These are phyloP conservation scores for Meripilus lineatus DNA, from an alignment of 1,284 basidiomycete genomes.

Conservation along the genomic window DNA sequence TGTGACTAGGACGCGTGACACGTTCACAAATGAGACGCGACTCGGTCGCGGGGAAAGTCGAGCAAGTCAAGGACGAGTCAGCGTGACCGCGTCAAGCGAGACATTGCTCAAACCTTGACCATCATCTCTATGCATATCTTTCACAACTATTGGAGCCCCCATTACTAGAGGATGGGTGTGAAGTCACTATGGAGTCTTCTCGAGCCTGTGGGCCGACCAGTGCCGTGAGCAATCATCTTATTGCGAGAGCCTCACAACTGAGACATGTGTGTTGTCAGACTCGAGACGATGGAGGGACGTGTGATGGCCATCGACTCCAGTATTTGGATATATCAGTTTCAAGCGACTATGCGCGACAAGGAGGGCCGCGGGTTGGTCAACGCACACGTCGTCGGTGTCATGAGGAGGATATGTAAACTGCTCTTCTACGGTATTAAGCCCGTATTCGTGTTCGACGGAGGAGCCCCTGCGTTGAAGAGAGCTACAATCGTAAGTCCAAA, in stretches of 20 bases:
- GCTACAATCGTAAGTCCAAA: constrained; percentile 76
- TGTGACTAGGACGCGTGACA: no score
- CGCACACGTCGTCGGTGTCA: constrained; percentile 93
- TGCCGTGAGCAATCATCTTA: constrained; percentile 57
- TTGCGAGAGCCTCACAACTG: constrained; percentile 7
- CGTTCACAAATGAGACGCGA: no score
- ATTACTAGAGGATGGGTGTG: constrained; percentile 72
- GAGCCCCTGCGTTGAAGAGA: constrained; percentile 85
- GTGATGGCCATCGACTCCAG: constrained; percentile 95
- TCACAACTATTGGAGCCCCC: no score
- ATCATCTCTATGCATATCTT: no score
- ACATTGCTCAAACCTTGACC: no score
- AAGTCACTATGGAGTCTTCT: constrained; percentile 94
- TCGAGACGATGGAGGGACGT: constrained; percentile 91
- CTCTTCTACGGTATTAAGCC: constrained; percentile 96
- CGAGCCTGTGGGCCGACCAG: constrained; percentile 83
- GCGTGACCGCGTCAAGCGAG: no score
- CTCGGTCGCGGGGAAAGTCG: no score
- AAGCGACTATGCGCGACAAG: constrained; percentile 98
- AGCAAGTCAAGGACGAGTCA: no score
- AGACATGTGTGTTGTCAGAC: constrained; percentile 38
- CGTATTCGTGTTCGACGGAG: constrained; percentile 97
- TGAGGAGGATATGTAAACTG: constrained; percentile 90
- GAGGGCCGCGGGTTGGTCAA: constrained; percentile 89
- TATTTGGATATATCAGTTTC: constrained; percentile 99